These are phyloP conservation scores for Chrysopogon serrulatus DNA, from an alignment of 176 grass and related monocot species.

Conservation along the genomic window DNA sequence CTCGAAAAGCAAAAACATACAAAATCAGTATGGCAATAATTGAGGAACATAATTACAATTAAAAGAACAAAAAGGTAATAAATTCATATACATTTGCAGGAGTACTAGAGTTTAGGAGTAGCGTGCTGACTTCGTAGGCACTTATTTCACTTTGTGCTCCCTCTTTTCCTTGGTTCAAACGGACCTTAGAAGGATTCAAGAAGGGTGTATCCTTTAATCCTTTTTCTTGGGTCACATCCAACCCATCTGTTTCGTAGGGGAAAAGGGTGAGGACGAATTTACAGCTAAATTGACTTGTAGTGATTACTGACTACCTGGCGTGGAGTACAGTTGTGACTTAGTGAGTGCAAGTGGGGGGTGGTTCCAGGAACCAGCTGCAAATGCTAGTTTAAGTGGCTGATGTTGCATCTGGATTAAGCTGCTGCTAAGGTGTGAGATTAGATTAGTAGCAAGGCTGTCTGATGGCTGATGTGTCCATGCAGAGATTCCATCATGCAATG, in stretches of 20 bases:
- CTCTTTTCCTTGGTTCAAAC: conserved; percentile 2
- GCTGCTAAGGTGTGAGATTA: background rate
- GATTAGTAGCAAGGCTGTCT: conserved; percentile 10
- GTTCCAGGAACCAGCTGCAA: conserved; percentile 37
- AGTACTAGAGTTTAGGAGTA: background rate
- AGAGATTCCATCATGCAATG: conserved; percentile 25
- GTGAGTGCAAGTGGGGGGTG: conserved; percentile 11
- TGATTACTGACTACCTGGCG: background rate
- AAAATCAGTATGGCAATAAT: background rate
- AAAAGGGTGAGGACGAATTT: conserved; percentile 8
- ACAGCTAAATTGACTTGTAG: conserved; percentile 47
- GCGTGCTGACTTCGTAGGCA: conserved; percentile 1
- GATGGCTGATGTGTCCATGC: conserved; percentile 27
- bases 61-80: background rate
- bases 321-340: conserved; percentile 3
- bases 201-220: conserved; percentile 5
- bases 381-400: conserved; percentile 22
- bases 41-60: background rate
- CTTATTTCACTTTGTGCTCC: background rate
- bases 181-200: background rate
- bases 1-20: background rate
- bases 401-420: conserved; percentile 41
- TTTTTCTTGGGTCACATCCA: conserved; percentile 41
- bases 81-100: background rate
- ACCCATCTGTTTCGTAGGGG: conserved; percentile 15